These are phyloP conservation scores for Tuber borchii DNA, from an alignment of 495 filamentous ascomycete species.

Conservation along the genomic window DNA sequence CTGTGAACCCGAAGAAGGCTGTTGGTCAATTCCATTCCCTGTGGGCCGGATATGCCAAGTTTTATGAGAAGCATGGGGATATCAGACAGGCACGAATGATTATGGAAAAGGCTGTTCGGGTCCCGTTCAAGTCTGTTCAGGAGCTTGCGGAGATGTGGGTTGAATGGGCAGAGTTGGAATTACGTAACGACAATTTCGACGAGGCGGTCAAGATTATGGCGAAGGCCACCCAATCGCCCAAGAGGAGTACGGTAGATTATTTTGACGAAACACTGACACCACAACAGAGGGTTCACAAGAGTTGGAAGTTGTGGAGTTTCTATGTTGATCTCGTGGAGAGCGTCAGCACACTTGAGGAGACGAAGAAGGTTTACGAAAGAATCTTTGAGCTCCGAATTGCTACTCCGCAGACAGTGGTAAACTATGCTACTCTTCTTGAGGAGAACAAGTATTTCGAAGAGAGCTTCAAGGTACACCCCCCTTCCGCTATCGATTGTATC, in stretches of 20 bases:
- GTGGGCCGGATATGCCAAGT: constrained; percentile 96
- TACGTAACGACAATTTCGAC: constrained; percentile 93
- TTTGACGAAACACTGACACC: constrained; percentile 93
- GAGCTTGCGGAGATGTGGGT: constrained; percentile 98
- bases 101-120: constrained; percentile 95
- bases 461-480: constrained; percentile 63
- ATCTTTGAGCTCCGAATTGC: constrained; percentile 98
- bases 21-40: constrained; percentile 89
- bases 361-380: constrained; percentile 85
- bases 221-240: constrained; percentile 90
- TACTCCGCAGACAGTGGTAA: constrained; percentile 95
- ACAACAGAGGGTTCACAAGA: constrained; percentile 96
- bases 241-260: constrained; percentile 91
- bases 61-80: constrained; percentile 88
- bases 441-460: constrained; percentile 96
- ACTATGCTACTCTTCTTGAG: constrained; percentile 93
- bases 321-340: constrained; percentile 98
- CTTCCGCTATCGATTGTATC: neutral
- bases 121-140: constrained; percentile 88
- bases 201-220: constrained; percentile 91
- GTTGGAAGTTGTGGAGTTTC: constrained; percentile 99
- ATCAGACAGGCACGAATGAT: constrained; percentile 79
- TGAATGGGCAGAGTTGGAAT: constrained; percentile 96
- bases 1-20: constrained; percentile 90
- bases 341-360: constrained; percentile 85